A percentile compares a stretch with the other conserved stretches of the same genome.
Conservation (phyloP, 805 yeast species). For the Ogataea paradorogensis region DNA sequence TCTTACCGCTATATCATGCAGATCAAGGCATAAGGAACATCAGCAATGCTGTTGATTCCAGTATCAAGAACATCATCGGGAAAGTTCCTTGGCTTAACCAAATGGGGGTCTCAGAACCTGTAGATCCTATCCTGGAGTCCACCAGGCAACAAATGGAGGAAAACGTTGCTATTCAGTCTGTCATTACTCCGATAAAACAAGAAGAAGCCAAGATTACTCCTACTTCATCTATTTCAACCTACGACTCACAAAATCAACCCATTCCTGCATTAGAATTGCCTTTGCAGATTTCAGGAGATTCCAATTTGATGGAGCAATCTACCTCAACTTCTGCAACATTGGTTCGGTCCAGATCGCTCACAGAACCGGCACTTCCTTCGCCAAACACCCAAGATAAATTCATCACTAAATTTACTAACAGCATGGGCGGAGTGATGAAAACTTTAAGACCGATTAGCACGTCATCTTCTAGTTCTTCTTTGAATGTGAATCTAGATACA, state of each 20-base stretch:
- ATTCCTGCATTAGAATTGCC: slow-evolving; percentile 12
- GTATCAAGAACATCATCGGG: slow-evolving; percentile 33
- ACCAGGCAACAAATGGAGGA: slow-evolving; percentile 32
- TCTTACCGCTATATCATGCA: slow-evolving; percentile 31
- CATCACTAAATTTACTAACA: slow-evolving; percentile 28
- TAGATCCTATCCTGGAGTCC: slow-evolving; percentile 22
- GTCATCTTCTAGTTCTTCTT: slow-evolving; percentile 33
- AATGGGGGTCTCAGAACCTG: slow-evolving; percentile 5
- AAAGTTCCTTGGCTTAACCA: slow-evolving; percentile 31
- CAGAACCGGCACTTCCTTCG: slow-evolving; percentile 11
- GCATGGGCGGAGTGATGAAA: slow-evolving; percentile 37
- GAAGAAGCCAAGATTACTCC: slow-evolving; percentile 28
- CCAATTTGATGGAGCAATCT: slow-evolving; percentile 10
- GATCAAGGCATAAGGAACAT: slow-evolving; percentile 36
- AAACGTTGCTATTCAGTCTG: slow-evolving; percentile 24
- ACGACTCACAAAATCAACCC: slow-evolving; percentile 13
- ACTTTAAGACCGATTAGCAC: slow-evolving; percentile 33
- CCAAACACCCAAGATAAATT: slow-evolving; percentile 27
- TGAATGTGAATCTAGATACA: slow-evolving; percentile 19
- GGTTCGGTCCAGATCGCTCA: slow-evolving; percentile 10
- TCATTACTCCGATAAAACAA: slow-evolving; percentile 3
- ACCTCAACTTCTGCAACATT: slow-evolving; percentile 12
- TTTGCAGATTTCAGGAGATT: slow-evolving; percentile 8
- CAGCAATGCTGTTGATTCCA: slow-evolving; percentile 35
- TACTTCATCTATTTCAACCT: slow-evolving; percentile 31